Conservation (phyloP, 306 rosid genomes). For the Cucumis cinereus region DNA sequence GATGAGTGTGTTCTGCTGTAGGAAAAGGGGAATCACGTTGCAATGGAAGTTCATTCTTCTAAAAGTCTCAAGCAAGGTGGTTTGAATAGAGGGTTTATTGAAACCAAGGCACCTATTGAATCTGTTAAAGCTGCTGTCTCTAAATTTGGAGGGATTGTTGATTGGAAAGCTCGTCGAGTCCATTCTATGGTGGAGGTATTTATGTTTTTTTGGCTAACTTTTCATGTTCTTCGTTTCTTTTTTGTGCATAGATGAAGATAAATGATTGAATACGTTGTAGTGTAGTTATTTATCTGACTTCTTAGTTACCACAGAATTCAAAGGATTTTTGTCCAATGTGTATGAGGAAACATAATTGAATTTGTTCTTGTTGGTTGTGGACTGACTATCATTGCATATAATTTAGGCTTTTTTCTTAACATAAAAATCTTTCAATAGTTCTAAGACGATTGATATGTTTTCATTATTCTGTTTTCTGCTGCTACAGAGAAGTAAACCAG, state of each 20-base stretch:
- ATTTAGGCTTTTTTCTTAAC: neutral
- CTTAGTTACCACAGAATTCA: neutral
- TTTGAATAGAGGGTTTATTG: constrained; percentile 48
- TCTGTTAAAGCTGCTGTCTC: constrained; percentile 96
- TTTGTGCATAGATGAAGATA: neutral
- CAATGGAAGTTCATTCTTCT: constrained; percentile 23
- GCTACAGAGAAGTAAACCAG: constrained; percentile 53
- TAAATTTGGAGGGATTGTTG: constrained; percentile 94
- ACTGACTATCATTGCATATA: neutral
- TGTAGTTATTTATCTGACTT: neutral
- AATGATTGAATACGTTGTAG: neutral
- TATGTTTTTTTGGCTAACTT: neutral
- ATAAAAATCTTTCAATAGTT: neutral
- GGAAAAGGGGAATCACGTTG: constrained; percentile 12
- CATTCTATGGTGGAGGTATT: constrained; percentile 83
- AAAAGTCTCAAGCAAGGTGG: constrained; percentile 19
- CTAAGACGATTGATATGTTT: neutral
- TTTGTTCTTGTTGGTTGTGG: neutral
- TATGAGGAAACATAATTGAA: neutral
- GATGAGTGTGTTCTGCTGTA: constrained; percentile 2
- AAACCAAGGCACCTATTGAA: constrained; percentile 76
- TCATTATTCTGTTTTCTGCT: neutral
- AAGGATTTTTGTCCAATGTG: neutral
- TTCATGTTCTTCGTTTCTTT: neutral
- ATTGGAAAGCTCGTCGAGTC: constrained; percentile 91